Conservation (phyloP, 2,329 filamentous ascomycete genomes). For the Microascus cirrosus region DNA sequence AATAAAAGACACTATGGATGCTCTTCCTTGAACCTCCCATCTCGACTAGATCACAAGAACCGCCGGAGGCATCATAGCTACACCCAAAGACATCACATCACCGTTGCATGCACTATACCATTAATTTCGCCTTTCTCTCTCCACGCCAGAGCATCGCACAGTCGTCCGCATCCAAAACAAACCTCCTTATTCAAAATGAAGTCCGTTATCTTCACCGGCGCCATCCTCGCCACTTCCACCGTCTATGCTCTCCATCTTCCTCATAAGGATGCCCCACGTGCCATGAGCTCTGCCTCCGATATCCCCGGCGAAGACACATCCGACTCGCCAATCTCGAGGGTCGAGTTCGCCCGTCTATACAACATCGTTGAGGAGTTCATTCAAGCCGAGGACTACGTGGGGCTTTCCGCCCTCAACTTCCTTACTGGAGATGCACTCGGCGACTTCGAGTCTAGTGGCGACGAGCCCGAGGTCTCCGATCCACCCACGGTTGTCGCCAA, state of each 20-base stretch:
- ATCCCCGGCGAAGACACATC: not conserved
- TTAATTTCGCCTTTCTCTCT: not conserved
- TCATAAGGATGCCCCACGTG: not conserved
- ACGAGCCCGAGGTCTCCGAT: too few relatives aligned
- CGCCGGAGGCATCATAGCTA: too few relatives aligned
- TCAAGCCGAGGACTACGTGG: not conserved
- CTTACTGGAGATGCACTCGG: not conserved
- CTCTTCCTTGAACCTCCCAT: too few relatives aligned
- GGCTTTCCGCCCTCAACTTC: conserved; percentile 2
- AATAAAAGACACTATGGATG: too few relatives aligned
- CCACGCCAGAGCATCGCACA: not conserved
- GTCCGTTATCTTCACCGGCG: conserved; percentile 1
- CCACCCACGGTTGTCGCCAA: too few relatives aligned
- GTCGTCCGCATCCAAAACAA: too few relatives aligned
- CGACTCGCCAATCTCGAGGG: not conserved
- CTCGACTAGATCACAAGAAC: too few relatives aligned
- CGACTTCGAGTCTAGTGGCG: not conserved
- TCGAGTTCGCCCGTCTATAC: not conserved
- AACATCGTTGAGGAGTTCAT: not conserved
- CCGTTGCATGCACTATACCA: too few relatives aligned
- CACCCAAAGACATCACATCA: too few relatives aligned
- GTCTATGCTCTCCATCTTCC: conserved; percentile 1
- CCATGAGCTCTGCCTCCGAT: not conserved
- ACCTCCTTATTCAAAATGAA: not conserved
- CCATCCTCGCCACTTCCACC: conserved; percentile 1